phyloP scores from a whole-genome alignment of 2,329 filamentous ascomycete genomes.

The Curvularia lunata region DNA sequence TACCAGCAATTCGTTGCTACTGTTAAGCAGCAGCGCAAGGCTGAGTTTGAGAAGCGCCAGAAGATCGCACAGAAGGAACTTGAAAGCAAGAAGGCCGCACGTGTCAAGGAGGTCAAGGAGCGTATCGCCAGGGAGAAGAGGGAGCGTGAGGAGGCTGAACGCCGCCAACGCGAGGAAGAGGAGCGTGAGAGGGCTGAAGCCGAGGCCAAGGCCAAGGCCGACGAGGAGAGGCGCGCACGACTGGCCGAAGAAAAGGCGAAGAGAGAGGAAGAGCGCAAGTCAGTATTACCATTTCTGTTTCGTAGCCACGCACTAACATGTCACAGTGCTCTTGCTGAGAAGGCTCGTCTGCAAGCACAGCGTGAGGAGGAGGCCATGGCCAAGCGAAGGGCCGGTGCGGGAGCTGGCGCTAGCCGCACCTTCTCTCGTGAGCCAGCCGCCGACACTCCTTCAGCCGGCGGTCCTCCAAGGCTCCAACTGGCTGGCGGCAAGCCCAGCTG shows the following conservation, averaged over 20 bases:
- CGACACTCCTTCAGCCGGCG: slow-evolving; percentile 50
- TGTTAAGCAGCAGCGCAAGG: slow-evolving; percentile 84
- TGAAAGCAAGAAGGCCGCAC: slow-evolving; percentile 85
- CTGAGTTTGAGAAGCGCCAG: slow-evolving; percentile 94
- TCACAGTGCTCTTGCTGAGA: slow-evolving; percentile 66
- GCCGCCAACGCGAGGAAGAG: slow-evolving; percentile 79
- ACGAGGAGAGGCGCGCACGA: slow-evolving; percentile 78
- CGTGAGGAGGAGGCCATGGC: slow-evolving; percentile 89
- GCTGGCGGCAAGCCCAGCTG: slow-evolving; percentile 69
- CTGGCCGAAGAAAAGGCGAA: slow-evolving; percentile 72
- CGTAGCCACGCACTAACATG: slow-evolving; percentile 41
- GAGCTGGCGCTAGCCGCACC: slow-evolving; percentile 39
- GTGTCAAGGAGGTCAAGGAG: slow-evolving; percentile 88
- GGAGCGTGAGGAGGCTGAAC: slow-evolving; percentile 84
- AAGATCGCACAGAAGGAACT: slow-evolving; percentile 91
- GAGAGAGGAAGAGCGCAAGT: slow-evolving; percentile 66
- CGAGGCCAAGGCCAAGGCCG: slow-evolving; percentile 79
- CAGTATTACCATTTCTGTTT: slow-evolving; percentile 42
- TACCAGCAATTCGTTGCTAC: slow-evolving; percentile 85
- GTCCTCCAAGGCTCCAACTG: slow-evolving; percentile 68
- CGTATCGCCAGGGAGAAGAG: slow-evolving; percentile 80
- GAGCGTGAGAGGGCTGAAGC: slow-evolving; percentile 82
- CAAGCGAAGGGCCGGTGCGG: slow-evolving; percentile 60
- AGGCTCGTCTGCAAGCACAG: slow-evolving; percentile 71
- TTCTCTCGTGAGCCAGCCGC: slow-evolving; percentile 47